A percentile compares a stretch with the other conserved stretches of the same genome.
These are phyloP conservation scores for Podaxis pistillaris DNA, from an alignment of 768 basidiomycete species.

Conservation along the genomic window DNA sequence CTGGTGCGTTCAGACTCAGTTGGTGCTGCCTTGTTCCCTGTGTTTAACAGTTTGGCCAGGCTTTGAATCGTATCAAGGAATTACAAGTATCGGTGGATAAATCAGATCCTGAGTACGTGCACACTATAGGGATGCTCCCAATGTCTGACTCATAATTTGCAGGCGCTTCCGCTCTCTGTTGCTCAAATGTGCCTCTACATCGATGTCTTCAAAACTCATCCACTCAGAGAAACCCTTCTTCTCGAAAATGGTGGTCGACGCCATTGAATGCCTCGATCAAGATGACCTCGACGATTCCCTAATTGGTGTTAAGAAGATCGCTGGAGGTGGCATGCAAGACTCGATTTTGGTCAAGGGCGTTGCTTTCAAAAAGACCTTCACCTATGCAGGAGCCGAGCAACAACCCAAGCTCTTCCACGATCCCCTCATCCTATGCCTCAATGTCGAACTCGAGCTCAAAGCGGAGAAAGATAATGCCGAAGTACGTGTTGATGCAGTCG, in stretches of 20 bases:
- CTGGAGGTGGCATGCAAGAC: constrained; percentile 97
- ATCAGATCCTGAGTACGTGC: constrained; percentile 79
- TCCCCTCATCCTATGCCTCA: constrained; percentile 90
- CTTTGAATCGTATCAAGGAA: constrained; percentile 81
- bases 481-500: constrained; percentile 93
- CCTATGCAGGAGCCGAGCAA: constrained; percentile 98
- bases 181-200: constrained; percentile 95
- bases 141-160: constrained; percentile 15
- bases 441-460: constrained; percentile 97
- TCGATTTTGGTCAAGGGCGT: constrained; percentile 88
- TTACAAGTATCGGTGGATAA: constrained; percentile 91
- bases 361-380: constrained; percentile 99
- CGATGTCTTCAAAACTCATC: constrained; percentile 99
- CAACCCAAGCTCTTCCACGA: constrained; percentile 91
- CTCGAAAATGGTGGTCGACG: constrained; percentile 98
- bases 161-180: constrained; percentile 93
- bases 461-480: constrained; percentile 99
- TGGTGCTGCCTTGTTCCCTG: constrained; percentile 7
- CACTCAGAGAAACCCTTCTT: constrained; percentile 99
- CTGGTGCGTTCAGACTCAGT: constrained; percentile 52
- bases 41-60: constrained; percentile 42
- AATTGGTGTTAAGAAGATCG: constrained; percentile 96
- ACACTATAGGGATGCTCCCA: neutral
- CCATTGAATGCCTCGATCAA: constrained; percentile 89
- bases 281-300: constrained; percentile 92